phyloP scores from a whole-genome alignment of 2,329 filamentous ascomycete species.

The Fusarium aywerte region DNA sequence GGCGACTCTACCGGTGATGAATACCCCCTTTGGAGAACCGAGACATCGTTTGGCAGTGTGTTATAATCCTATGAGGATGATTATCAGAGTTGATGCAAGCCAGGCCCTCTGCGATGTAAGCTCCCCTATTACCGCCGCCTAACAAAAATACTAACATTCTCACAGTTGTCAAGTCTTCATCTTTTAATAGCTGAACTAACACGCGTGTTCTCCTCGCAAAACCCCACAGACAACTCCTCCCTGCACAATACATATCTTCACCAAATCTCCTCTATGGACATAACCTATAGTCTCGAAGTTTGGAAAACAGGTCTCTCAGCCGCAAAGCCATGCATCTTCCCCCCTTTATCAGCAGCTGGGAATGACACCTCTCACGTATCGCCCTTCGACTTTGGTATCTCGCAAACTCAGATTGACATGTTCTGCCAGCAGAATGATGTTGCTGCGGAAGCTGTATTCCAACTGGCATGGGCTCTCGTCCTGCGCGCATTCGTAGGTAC shows the following conservation, averaged over 20 bases:
- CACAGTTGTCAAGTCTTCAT: slow-evolving; percentile 54
- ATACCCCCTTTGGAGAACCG: slow-evolving; percentile 53
- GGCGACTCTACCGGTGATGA: slow-evolving; percentile 56
- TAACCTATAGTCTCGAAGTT: slow-evolving; percentile 54
- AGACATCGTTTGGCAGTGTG: slow-evolving; percentile 64
- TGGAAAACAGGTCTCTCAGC: slow-evolving; percentile 57
- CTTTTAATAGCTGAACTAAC: slow-evolving; percentile 60
- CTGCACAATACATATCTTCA: slow-evolving; percentile 44
- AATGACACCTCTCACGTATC: slow-evolving; percentile 49
- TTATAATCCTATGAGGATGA: slow-evolving; percentile 55
- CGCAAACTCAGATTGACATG: slow-evolving; percentile 54
- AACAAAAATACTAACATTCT: neutral
- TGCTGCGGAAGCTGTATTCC: slow-evolving; percentile 61
- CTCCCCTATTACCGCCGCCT: neutral
- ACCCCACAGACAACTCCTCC: slow-evolving; percentile 43
- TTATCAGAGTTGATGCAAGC: slow-evolving; percentile 62
- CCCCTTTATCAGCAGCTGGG: slow-evolving; percentile 50
- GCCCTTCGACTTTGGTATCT: slow-evolving; percentile 56
- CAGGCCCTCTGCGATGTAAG: slow-evolving; percentile 62
- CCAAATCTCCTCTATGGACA: slow-evolving; percentile 45
- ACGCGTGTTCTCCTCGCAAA: slow-evolving; percentile 55
- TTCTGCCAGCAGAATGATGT: slow-evolving; percentile 56
- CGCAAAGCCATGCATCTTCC: slow-evolving; percentile 59
- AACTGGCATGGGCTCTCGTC: slow-evolving; percentile 69
- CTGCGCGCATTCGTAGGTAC: slow-evolving; percentile 65